phyloP scores from a whole-genome alignment of 164 flowering plant species.

The Paratinospora sagittata region DNA sequence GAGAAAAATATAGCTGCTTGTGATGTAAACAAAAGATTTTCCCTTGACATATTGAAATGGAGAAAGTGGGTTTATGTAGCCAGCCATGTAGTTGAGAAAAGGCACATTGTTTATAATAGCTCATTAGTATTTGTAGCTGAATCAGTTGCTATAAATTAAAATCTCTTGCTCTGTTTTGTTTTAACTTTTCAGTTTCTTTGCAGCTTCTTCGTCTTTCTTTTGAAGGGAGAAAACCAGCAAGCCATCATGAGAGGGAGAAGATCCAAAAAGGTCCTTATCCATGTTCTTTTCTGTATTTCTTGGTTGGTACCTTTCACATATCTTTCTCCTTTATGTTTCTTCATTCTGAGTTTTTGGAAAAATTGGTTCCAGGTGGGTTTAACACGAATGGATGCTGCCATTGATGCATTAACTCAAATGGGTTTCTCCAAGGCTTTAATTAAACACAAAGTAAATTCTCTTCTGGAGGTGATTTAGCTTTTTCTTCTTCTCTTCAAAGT shows the following conservation, averaged over 20 bases:
- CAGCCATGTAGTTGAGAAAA: too few relatives aligned
- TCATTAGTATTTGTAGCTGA: background rate
- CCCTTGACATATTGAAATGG: too few relatives aligned
- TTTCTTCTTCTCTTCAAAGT: too few relatives aligned
- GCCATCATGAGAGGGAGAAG: background rate
- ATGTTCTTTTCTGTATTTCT: background rate
- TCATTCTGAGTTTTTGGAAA: background rate
- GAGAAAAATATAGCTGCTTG: too few relatives aligned
- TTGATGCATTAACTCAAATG: background rate
- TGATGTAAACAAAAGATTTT: too few relatives aligned
- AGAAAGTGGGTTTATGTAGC: too few relatives aligned
- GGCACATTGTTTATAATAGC: background rate
- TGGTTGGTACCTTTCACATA: background rate
- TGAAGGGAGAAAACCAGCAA: background rate
- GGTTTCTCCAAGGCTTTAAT: background rate
- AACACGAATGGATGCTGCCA: constrained; percentile 3
- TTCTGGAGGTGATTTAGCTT: background rate
- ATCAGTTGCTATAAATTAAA: background rate
- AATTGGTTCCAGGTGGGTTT: background rate
- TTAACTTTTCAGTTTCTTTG: background rate
- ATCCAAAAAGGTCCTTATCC: background rate
- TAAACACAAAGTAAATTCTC: background rate
- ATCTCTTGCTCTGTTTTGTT: background rate
- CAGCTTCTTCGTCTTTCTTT: background rate
- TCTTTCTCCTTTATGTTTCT: too few relatives aligned